A percentile compares a stretch with the other conserved stretches of the same genome.
Conservation (phyloP, 106 monocot genomes). For the Agapanthus africanus region DNA sequence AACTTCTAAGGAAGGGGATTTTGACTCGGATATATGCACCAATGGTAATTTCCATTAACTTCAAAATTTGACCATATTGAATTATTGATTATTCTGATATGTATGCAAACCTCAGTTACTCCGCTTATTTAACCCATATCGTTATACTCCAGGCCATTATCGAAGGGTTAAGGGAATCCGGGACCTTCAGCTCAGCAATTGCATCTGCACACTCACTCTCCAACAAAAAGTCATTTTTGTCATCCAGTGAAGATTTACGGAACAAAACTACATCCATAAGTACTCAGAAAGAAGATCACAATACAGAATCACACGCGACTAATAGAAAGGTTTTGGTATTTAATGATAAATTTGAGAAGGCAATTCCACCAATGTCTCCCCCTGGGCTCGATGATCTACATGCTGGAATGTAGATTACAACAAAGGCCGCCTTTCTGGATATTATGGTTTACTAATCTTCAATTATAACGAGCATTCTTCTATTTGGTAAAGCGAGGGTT, state of each 20-base stretch:
- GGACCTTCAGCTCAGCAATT: slow-evolving; percentile 67
- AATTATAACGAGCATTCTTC: neutral
- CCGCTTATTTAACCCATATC: neutral
- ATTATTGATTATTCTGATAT: too few relatives aligned
- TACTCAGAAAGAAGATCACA: neutral
- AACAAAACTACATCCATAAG: neutral
- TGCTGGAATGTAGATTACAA: neutral
- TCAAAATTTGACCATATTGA: too few relatives aligned
- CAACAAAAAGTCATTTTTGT: neutral
- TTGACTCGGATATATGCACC: slow-evolving; percentile 81
- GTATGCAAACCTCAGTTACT: too few relatives aligned
- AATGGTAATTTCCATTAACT: slow-evolving; percentile 59
- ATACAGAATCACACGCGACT: neutral
- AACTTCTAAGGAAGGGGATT: slow-evolving; percentile 67
- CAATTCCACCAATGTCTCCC: neutral
- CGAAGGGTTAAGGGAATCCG: slow-evolving; percentile 73
- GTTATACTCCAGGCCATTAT: slow-evolving; percentile 28
- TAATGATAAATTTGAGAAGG: neutral
- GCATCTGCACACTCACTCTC: slow-evolving; percentile 31
- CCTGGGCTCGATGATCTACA: neutral
- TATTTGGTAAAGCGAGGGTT: slow-evolving; percentile 4
- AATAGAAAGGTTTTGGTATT: slow-evolving; percentile 1
- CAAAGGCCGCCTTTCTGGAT: neutral
- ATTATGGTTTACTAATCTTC: neutral
- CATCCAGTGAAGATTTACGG: neutral